Base-by-base conservation (phyloP, 148 eudicot genomes). In the Vaccinium vitisidaea region DNA sequence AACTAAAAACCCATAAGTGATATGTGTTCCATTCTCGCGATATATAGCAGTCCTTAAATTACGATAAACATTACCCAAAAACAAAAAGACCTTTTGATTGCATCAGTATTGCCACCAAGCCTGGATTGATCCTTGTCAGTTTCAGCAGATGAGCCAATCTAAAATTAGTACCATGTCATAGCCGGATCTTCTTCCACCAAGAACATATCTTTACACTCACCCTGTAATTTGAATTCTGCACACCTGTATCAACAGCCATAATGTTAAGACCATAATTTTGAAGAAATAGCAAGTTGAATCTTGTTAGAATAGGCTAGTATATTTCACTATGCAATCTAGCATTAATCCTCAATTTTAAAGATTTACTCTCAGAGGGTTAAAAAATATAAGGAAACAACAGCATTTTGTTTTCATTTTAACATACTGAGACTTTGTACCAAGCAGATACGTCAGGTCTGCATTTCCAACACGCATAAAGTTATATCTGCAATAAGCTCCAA, bases 181-280 rank as follows among this genome's bases (percentile, higher is more conserved):
- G 67, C 67, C 70, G 70, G 70, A 63, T 63, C 80, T 50, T 56
- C 58, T 56, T 79, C 82, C 67, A 18, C 49, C 58, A 79, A 56
- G 23, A 18, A 55, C 18, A 55, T n/a, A 23, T 7, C 56, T 48
- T 18, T 23, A 77, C 30, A 48, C 56, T 49, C 80, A n/a, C 56
- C 80, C 8, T 1, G 58, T 32, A 77, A 23, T 77, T 77, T 77
- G 58, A 77, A 77, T 13, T 21, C 56, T n/a, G 52, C 32, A 77
- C 80, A 77, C 19, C 80, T 77, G 3, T 25, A 70, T 14, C 48
- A 71, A 77, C 21, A 77, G 32, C 49, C 56, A 50, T 77, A n/a
- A 23, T 46, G 14, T 77, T 50, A 32, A 54, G 63, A 79, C 5
- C 61, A 14, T 1, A 27, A 53, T 50, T 52, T 53, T 43, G 21